Base-by-base conservation (phyloP, 352 stramenopile species). In the Phytopythium delawarense region DNA sequence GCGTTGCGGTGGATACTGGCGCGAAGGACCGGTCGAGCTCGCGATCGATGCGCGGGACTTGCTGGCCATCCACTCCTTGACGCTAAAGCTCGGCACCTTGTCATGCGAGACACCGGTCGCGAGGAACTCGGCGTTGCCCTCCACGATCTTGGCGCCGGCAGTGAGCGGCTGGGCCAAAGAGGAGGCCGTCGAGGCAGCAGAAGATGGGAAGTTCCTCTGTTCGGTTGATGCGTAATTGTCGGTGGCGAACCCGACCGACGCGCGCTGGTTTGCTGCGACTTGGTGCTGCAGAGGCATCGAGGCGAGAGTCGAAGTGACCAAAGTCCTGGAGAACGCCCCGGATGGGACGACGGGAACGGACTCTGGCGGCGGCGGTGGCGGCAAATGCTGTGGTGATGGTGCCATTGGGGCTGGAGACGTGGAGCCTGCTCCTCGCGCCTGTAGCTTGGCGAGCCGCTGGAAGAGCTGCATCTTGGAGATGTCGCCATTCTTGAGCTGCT, bases 381-480 rank as follows among this genome's bases (percentile, higher is more conserved):
- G 40, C 40, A 32, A 32, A 7, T 45, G 40, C 40, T 45, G 40
- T 44, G 18, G 13, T 25, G 39, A 13, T n/a, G 39, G 4, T 1
- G 39, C 13, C 39, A 48, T 23, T n/a, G 42, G 18, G 21, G 42
- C 18, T 4, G 42, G 42, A 20, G 42, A n/a, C 20, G 42, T 23
- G 6, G 42, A 18, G 6, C 42, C 20, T 48, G 42, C 42, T 25
- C 48, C 48, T 42, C 21, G 34, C 34, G 37, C 35, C 65, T 91
- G 83, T 5, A 94, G 82, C 63, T 79, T 84, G 28, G 85, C 85
- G 28, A 94, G 81, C 59, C 91, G 78, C 66, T 92, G 79, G 69
- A 94, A 94, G 52, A 94, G 74, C 65, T 94, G 78, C 75, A 89
- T 88, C 61, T 91, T 92, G 44, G 83, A 89, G 67, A 94, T 94